These are phyloP conservation scores for Monosporascus ibericus DNA, from an alignment of 2,329 filamentous ascomycete genomes.

Conservation along the genomic window DNA sequence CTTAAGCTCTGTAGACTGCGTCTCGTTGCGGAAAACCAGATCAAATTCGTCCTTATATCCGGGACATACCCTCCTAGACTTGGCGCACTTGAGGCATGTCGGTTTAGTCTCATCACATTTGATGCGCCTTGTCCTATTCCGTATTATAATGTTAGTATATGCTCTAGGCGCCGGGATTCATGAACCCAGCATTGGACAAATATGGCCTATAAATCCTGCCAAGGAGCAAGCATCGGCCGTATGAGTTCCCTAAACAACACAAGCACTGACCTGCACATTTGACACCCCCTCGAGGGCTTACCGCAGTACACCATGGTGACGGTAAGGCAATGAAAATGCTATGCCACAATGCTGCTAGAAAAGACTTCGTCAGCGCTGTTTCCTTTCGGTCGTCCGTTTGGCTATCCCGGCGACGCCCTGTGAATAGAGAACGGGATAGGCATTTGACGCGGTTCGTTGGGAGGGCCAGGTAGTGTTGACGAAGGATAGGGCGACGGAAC, in stretches of 20 bases:
- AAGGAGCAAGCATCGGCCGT: background rate
- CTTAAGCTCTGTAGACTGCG: slow-evolving; percentile 58
- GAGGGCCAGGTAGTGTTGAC: no score
- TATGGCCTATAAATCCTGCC: background rate
- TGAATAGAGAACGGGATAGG: background rate
- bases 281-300: slow-evolving; percentile 62
- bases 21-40: slow-evolving; percentile 67
- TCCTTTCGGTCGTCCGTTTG: background rate
- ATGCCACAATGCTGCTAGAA: background rate
- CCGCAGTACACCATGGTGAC: slow-evolving; percentile 58
- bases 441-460: no score
- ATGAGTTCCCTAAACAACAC: background rate
- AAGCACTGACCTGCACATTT: slow-evolving; percentile 54
- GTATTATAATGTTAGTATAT: background rate
- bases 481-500: no score
- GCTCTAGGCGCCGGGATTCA: no score
- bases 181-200: no score
- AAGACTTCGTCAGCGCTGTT: background rate
- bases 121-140: slow-evolving; percentile 53
- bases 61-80: slow-evolving; percentile 57
- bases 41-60: slow-evolving; percentile 69
- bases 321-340: background rate
- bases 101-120: slow-evolving; percentile 68
- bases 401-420: background rate
- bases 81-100: slow-evolving; percentile 58